phyloP scores from a whole-genome alignment of 768 basidiomycete species.

The Cubamyces lactineus region DNA sequence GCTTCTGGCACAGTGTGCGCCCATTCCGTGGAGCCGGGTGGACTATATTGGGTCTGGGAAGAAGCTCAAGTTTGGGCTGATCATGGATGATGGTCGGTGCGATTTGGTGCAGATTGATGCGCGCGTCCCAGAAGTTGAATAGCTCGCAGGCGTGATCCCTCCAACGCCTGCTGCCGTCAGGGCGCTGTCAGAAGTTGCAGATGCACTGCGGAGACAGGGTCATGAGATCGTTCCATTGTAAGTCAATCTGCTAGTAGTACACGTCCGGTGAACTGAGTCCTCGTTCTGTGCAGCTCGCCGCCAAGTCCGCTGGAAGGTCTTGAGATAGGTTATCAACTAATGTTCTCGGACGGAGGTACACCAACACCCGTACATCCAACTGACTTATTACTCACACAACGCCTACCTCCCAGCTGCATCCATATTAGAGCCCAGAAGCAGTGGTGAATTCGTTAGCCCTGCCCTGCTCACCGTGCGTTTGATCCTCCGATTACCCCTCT shows the following conservation, averaged over 20 bases:
- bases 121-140: neutral
- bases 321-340: constrained; percentile 35
- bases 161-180: constrained; percentile 46
- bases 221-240: constrained; percentile 47
- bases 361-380: neutral
- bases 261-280: too few relatives aligned
- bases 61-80: constrained; percentile 45
- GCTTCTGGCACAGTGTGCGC: constrained; percentile 40
- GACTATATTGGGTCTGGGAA: constrained; percentile 33
- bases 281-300: constrained; percentile 21
- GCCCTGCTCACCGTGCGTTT: constrained; percentile 23
- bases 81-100: constrained; percentile 46
- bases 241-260: too few relatives aligned
- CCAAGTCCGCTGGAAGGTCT: constrained; percentile 32
- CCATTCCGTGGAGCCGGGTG: constrained; percentile 45
- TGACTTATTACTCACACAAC: neutral
- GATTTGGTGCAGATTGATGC: neutral
- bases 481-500: constrained; percentile 30
- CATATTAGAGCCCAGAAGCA: constrained; percentile 18
- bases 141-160: constrained; percentile 38
- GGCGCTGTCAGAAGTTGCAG: constrained; percentile 39
- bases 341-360: constrained; percentile 36
- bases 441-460: constrained; percentile 29
- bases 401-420: constrained; percentile 16
- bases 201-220: constrained; percentile 41